Evolutionary conservation across 805 yeast species (phyloP).

Genomic region (Wickerhamomyces strasburgensis): DNA sequence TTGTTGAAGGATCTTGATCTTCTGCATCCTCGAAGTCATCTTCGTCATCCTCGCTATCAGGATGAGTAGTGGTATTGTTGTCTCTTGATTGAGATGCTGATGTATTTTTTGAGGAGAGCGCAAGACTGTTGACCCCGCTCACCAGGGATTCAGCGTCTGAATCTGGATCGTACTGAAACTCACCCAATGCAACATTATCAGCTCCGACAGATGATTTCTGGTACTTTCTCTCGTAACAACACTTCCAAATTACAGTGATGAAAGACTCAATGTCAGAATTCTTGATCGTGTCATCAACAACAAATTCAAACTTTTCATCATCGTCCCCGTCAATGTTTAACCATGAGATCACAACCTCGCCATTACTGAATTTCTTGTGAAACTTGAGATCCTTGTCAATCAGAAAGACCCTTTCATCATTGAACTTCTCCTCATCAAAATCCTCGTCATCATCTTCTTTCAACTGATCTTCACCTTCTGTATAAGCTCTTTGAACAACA

Average conservation of each 20-base stretch:
- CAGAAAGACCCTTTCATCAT: slow-evolving; percentile 68
- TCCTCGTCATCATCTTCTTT: slow-evolving; percentile 44
- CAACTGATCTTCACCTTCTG: slow-evolving; percentile 57
- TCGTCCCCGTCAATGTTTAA: slow-evolving; percentile 77
- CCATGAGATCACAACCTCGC: slow-evolving; percentile 67
- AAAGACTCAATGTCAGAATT: slow-evolving; percentile 52
- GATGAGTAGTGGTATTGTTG: slow-evolving; percentile 1
- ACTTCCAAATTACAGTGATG: slow-evolving; percentile 53
- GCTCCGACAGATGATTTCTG: slow-evolving; percentile 45
- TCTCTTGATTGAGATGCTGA: background rate
- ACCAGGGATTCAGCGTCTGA: slow-evolving; percentile 7
- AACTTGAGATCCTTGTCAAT: slow-evolving; percentile 59
- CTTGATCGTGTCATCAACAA: slow-evolving; percentile 58
- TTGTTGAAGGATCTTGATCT: slow-evolving; percentile 10
- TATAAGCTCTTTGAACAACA: slow-evolving; percentile 60
- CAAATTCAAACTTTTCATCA: slow-evolving; percentile 80
- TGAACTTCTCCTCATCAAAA: slow-evolving; percentile 32
- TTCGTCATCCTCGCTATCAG: slow-evolving; percentile 26
- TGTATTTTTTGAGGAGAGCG: slow-evolving; percentile 3
- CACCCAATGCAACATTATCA: slow-evolving; percentile 44
- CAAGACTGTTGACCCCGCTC: slow-evolving; percentile 7
- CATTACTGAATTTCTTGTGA: slow-evolving; percentile 47
- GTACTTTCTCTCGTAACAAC: slow-evolving; percentile 75
- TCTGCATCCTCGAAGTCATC: slow-evolving; percentile 29
- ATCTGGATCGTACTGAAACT: slow-evolving; percentile 44